These are phyloP conservation scores for Aspergillus terreus DNA, from an alignment of 2,329 filamentous ascomycete species.

Conservation along the genomic window DNA sequence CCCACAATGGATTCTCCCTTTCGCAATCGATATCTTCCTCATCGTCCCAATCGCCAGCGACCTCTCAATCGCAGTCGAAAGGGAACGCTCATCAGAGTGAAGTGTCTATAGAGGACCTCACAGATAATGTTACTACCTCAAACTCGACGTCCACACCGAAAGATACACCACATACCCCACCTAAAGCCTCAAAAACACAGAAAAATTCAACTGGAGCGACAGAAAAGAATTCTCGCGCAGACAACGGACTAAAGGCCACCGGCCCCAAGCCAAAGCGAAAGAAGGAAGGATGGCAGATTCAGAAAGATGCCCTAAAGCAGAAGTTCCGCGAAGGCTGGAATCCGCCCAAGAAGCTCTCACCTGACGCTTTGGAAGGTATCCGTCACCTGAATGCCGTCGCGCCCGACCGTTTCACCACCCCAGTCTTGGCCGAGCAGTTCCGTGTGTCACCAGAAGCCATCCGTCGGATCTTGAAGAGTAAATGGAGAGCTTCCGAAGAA, in stretches of 20 bases:
- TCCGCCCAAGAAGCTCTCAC: conserved; percentile 81
- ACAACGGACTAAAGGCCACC: neutral
- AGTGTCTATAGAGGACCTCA: neutral
- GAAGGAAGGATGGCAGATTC: conserved; percentile 63
- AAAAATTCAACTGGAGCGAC: neutral
- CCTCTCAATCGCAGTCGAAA: neutral
- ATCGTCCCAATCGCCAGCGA: neutral
- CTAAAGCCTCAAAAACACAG: neutral
- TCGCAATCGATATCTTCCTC: too few relatives aligned
- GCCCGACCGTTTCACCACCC: conserved; percentile 72
- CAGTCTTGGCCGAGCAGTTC: conserved; percentile 71
- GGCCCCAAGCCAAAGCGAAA: conserved; percentile 22
- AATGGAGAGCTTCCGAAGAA: conserved; percentile 41
- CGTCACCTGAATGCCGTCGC: conserved; percentile 74
- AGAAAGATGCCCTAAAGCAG: conserved; percentile 68
- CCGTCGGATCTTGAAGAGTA: conserved; percentile 70
- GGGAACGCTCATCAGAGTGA: neutral
- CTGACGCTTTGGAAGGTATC: conserved; percentile 88
- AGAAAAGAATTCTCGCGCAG: conserved; percentile 4
- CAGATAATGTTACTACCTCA: neutral
- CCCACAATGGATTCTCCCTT: neutral
- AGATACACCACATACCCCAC: neutral
- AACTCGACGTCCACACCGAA: neutral
- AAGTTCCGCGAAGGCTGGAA: conserved; percentile 81
- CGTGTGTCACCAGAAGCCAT: conserved; percentile 84